Evolutionary conservation across 495 filamentous ascomycete species (phyloP).

Genomic region (Chlorociboria aeruginascens): DNA sequence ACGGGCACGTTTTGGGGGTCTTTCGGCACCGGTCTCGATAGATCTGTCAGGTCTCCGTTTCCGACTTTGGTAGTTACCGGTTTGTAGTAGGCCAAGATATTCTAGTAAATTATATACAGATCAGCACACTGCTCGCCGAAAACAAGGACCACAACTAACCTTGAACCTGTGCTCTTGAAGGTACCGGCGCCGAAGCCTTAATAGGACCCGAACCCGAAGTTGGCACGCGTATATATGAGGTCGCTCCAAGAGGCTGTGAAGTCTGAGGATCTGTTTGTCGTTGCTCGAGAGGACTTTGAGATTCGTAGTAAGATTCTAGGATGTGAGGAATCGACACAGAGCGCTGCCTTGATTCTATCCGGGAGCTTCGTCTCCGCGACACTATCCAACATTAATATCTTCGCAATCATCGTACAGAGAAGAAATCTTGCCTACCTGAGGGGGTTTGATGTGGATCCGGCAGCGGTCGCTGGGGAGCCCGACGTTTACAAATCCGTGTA

Average conservation of each 20-base stretch:
- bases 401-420: constrained; percentile 1
- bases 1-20: too few species aligned
- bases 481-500: constrained; percentile 4
- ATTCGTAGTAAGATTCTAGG: constrained; percentile 4
- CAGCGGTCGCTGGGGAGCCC: constrained; percentile 3
- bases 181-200: constrained; percentile 2
- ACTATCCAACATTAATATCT: constrained; percentile 6
- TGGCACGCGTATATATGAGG: constrained; percentile 4
- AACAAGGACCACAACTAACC: constrained; percentile 5
- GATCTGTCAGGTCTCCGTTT: too few species aligned
- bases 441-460: background rate
- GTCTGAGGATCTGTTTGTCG: constrained; percentile 2
- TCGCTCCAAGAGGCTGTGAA: constrained; percentile 3
- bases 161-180: constrained; percentile 7
- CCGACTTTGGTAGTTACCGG: too few species aligned
- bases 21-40: too few species aligned
- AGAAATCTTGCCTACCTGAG: constrained; percentile 5
- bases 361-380: constrained; percentile 6
- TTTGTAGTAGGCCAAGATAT: too few species aligned
- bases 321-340: background rate
- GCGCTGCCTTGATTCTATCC: constrained; percentile 4
- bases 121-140: constrained; percentile 2
- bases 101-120: constrained; percentile 6
- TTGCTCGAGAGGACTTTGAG: constrained; percentile 6
- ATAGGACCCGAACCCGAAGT: constrained; percentile 6